Evolutionary conservation across 345 rosid species (phyloP).

Genomic region (Bruguiera parviflora): DNA sequence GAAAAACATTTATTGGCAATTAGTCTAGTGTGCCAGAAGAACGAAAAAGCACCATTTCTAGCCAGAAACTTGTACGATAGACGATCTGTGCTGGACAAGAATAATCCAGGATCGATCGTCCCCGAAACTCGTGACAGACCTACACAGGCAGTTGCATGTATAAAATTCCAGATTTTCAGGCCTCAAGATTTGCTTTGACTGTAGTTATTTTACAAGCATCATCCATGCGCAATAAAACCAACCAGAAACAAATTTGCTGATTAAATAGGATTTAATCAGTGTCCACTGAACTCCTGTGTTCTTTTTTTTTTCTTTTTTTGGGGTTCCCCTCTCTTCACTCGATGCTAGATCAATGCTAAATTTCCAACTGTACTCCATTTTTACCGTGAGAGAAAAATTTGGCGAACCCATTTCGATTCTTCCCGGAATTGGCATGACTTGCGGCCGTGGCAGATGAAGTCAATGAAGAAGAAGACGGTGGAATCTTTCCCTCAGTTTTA

Average conservation of each 20-base stretch:
- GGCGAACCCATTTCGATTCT: constrained; percentile 85
- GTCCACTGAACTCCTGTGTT: not conserved
- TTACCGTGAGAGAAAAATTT: constrained; percentile 78
- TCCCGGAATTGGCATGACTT: constrained; percentile 54
- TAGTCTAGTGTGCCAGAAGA: too few relatives aligned
- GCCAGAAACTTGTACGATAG: too few relatives aligned
- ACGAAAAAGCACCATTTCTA: too few relatives aligned
- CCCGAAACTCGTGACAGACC: too few relatives aligned
- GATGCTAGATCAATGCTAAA: constrained; percentile 31
- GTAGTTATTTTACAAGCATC: not conserved
- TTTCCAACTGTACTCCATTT: constrained; percentile 82
- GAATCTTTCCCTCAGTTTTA: constrained; percentile 35
- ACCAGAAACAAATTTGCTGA: constrained; percentile 13
- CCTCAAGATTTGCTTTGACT: too few relatives aligned
- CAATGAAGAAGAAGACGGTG: constrained; percentile 35
- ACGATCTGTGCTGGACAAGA: too few relatives aligned
- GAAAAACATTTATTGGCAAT: too few relatives aligned
- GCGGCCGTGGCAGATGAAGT: constrained; percentile 40
- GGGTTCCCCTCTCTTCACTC: not conserved
- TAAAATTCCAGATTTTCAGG: too few relatives aligned
- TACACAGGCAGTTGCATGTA: too few relatives aligned
- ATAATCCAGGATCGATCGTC: too few relatives aligned
- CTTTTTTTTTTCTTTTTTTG: not conserved
- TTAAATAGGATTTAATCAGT: constrained; percentile 39
- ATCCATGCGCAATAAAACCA: constrained; percentile 8